phyloP scores from a whole-genome alignment of 371 early-diverging fungal genomes.

The Apophysomyces variabilis region DNA sequence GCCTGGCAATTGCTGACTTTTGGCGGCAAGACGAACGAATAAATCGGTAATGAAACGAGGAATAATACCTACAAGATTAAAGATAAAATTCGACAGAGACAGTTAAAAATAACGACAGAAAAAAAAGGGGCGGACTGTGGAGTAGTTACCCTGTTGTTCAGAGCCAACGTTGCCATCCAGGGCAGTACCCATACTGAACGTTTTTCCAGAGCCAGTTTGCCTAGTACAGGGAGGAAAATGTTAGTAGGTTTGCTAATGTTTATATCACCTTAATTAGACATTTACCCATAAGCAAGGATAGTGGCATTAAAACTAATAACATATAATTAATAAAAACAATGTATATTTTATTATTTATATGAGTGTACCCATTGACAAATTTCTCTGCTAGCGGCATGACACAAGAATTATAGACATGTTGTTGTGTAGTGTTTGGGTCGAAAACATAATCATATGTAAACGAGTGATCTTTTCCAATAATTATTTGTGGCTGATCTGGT shows the following conservation, averaged over 20 bases:
- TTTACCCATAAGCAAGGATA: conserved; percentile 32
- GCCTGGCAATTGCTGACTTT: conserved; percentile 35
- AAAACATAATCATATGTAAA: conserved; percentile 92
- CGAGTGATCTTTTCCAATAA: conserved; percentile 67
- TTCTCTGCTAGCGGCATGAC: conserved; percentile 79
- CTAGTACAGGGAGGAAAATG: conserved; percentile 1
- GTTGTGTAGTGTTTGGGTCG: conserved; percentile 71
- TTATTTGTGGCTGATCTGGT: conserved; percentile 64
- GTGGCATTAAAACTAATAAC: conserved; percentile 31
- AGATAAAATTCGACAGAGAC: not conserved
- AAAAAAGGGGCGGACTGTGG: not conserved
- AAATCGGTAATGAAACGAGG: conserved; percentile 83
- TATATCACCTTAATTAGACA: not conserved
- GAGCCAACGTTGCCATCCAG: conserved; percentile 29
- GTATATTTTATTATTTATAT: not conserved
- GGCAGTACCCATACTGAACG: conserved; percentile 33
- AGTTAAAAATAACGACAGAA: not conserved
- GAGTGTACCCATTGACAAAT: conserved; percentile 85
- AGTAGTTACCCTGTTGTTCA: conserved; percentile 20
- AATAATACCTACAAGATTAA: conserved; percentile 70
- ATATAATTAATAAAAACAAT: not conserved
- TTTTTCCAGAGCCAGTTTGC: conserved; percentile 48
- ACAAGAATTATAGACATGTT: conserved; percentile 67
- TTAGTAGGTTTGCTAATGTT: not conserved
- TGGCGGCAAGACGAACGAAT: conserved; percentile 38